Conservation (phyloP, 306 rosid genomes). For the Delonix regia region DNA sequence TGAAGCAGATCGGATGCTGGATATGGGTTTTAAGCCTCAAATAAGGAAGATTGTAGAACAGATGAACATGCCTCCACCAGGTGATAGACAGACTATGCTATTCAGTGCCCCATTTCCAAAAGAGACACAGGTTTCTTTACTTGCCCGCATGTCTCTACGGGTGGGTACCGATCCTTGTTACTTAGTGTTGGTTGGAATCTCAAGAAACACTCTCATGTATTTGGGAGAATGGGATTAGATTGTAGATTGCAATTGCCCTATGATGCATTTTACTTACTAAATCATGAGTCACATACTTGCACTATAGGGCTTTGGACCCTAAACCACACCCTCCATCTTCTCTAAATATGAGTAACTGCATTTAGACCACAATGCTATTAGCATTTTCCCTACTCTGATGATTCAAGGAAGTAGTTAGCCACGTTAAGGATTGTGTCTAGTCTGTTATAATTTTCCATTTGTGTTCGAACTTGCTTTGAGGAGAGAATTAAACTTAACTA, state of each 20-base stretch:
- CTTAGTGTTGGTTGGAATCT: constrained; percentile 4
- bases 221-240: constrained; percentile 2
- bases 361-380: constrained; percentile 5
- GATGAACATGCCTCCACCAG: constrained; percentile 90
- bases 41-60: constrained; percentile 61
- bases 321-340: not conserved
- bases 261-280: constrained; percentile 16
- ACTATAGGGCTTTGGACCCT: not conserved
- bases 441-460: too few species aligned
- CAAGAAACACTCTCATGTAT: constrained; percentile 7
- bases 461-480: too few species aligned
- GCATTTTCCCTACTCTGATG: constrained; percentile 3
- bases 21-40: constrained; percentile 58
- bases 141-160: not conserved
- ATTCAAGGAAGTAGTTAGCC: not conserved
- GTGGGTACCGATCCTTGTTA: not conserved
- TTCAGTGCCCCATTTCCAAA: constrained; percentile 91
- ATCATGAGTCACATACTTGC: constrained; percentile 14
- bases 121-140: constrained; percentile 74
- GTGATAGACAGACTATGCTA: constrained; percentile 81
- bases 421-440: not conserved
- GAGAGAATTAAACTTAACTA: too few species aligned
- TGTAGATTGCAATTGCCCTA: constrained; percentile 13
- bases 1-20: constrained; percentile 57
- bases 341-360: constrained; percentile 1